Evolutionary conservation across 352 stramenopile genomes (phyloP), one percentile per base, ranked within the genome.

Genomic region (Phytophthora uliginosa): DNA sequence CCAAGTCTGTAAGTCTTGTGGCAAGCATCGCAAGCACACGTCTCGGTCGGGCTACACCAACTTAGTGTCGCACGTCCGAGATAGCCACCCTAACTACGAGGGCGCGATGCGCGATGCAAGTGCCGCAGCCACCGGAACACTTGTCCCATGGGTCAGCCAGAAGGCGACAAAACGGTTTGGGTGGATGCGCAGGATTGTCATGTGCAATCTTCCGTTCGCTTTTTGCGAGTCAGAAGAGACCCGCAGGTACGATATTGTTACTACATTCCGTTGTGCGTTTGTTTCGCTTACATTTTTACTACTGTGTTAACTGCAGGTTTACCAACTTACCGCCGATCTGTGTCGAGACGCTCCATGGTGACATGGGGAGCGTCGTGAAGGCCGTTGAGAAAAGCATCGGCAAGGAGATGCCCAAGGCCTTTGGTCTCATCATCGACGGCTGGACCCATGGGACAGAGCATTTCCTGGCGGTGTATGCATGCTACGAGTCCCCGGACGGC

Each of bases 391-490:
- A 31, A 9, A 15, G 7, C 45, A 36, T 65, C 34, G 55, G 55
- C 34, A 9, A 42, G 34, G 34, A 42, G 8, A 42, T 22, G 36
- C 10, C n/a, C 4, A 24, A 2, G 4, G 51, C 2, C 55, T 38
- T 56, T 48, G 58, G 40, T 0, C 9, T 57, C 6, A 65, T 56
- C 4, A 28, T 65, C 13, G 58, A 65, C 45, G 58, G 9, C 15
- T 65, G 58, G 58, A 57, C 31, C 2, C 58, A 65, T 28, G 45
- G 45, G 15, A 57, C 24, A 10, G 47, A 65, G 58, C 58, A 57
- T 45, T 65, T 47, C 45, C 3, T 65, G 4, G 58, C 38, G 4
- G 57, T 54, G 15, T 57, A 48, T 24, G 26, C 7, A 7, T 65
- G 58, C 28, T 65, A 22, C 9, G 45, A 65, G 42, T 20, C 3